Conservation (phyloP, 805 yeast species). For the Zygosaccharomyces kombuchaensis region DNA sequence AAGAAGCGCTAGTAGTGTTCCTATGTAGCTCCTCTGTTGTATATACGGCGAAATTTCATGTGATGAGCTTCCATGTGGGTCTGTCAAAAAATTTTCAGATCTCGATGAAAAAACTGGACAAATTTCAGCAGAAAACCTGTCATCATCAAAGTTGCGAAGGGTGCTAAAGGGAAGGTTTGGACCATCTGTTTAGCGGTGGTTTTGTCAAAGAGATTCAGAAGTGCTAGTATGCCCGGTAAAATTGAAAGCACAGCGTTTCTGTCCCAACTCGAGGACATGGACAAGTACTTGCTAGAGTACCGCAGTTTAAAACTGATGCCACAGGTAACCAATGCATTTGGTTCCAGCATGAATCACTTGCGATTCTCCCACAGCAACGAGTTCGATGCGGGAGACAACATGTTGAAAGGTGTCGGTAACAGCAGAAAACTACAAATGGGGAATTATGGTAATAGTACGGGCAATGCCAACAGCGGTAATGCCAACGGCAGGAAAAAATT, state of each 20-base stretch:
- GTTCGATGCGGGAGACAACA: conserved; percentile 2
- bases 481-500: conserved; percentile 12
- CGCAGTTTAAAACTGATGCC: conserved; percentile 22
- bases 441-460: conserved; percentile 2
- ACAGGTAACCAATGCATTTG: conserved; percentile 12
- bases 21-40: conserved; percentile 1
- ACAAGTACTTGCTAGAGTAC: conserved; percentile 28
- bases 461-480: conserved; percentile 11
- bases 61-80: background rate
- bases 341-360: conserved; percentile 3
- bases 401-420: conserved; percentile 8
- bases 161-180: background rate
- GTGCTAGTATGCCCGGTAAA: conserved; percentile 28
- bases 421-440: conserved; percentile 6
- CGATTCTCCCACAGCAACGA: conserved; percentile 7
- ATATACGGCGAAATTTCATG: background rate
- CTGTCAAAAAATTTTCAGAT: conserved; percentile 15
- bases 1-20: conserved; percentile 29
- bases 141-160: background rate
- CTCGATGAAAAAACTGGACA: conserved; percentile 5
- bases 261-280: conserved; percentile 36
- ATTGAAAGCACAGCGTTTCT: conserved; percentile 31
- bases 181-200: background rate
- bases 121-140: conserved; percentile 4
- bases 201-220: background rate